Evolutionary conservation across 2,329 filamentous ascomycete genomes (phyloP).

Genomic region (Fusarium decemcellulare): DNA sequence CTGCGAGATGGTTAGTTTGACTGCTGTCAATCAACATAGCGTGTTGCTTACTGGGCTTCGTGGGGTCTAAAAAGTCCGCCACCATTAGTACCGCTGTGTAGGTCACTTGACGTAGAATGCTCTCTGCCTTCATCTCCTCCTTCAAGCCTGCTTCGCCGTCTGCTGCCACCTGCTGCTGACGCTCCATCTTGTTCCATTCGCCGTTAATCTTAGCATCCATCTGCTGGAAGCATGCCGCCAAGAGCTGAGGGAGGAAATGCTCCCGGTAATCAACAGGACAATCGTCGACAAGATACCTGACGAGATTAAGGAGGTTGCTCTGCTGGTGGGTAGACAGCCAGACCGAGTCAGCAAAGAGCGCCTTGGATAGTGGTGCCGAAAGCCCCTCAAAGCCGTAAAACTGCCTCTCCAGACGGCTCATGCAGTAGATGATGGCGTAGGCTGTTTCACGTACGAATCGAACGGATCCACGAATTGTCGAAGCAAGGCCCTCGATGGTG

Average conservation of each 20-base stretch:
- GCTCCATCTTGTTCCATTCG: conserved; percentile 87
- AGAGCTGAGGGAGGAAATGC: conserved; percentile 87
- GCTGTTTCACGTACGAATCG: conserved; percentile 92
- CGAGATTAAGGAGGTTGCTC: conserved; percentile 91
- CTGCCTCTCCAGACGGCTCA: conserved; percentile 87
- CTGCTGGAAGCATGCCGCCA: conserved; percentile 86
- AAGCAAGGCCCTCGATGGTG: conserved; percentile 94
- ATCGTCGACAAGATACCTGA: conserved; percentile 90
- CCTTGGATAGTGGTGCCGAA: conserved; percentile 84
- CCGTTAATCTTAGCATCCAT: conserved; percentile 88
- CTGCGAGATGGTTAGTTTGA: conserved; percentile 43
- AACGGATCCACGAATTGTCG: conserved; percentile 90
- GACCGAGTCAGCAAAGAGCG: conserved; percentile 86
- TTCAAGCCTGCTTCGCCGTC: conserved; percentile 83
- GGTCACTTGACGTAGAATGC: conserved; percentile 91
- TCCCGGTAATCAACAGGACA: conserved; percentile 84
- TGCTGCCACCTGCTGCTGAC: conserved; percentile 71
- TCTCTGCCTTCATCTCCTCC: conserved; percentile 98
- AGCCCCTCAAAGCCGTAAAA: conserved; percentile 94
- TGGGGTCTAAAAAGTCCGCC: conserved; percentile 87
- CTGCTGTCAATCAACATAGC: neutral
- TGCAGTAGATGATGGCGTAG: conserved; percentile 94
- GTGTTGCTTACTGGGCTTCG: conserved; percentile 69
- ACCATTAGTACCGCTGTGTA: conserved; percentile 95
- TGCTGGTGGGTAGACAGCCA: conserved; percentile 93